These are phyloP conservation scores for Umbilicus rupestris DNA, from an alignment of 164 flowering plant genomes.

Conservation along the genomic window DNA sequence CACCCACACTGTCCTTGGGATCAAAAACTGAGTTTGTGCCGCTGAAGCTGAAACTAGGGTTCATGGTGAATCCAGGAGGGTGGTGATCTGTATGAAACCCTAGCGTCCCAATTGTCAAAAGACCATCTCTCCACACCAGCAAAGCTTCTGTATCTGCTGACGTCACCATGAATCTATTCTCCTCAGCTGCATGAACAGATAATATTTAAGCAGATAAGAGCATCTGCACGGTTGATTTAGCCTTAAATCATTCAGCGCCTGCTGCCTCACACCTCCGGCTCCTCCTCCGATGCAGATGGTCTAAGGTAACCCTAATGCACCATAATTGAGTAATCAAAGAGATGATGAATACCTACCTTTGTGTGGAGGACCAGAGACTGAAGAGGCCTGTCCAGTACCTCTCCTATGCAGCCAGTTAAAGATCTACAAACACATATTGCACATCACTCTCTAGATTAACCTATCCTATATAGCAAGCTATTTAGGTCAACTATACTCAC, in stretches of 20 bases:
- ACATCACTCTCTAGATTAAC: no score
- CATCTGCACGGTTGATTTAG: no score
- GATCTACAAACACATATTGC: background rate
- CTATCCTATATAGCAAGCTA: no score
- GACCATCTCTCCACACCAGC: conserved; percentile 1
- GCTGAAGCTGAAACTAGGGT: background rate
- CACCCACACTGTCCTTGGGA: background rate
- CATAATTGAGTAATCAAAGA: background rate
- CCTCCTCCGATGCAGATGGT: no score
- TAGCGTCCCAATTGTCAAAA: background rate
- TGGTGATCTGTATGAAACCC: background rate
- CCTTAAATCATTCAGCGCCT: no score
- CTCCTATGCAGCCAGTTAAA: background rate
- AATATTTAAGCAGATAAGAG: background rate
- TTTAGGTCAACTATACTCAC: no score
- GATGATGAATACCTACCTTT: background rate
- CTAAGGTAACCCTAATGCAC: background rate
- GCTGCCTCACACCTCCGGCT: no score
- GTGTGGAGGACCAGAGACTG: background rate
- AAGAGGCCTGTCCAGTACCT: background rate
- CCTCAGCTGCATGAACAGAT: background rate
- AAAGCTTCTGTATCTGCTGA: background rate
- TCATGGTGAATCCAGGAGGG: background rate
- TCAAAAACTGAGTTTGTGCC: background rate
- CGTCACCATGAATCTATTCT: background rate